A percentile compares a stretch with the other conserved stretches of the same genome.
Conservation (phyloP, 176 grass and related monocot genomes). For the Oryza rufipogon region DNA sequence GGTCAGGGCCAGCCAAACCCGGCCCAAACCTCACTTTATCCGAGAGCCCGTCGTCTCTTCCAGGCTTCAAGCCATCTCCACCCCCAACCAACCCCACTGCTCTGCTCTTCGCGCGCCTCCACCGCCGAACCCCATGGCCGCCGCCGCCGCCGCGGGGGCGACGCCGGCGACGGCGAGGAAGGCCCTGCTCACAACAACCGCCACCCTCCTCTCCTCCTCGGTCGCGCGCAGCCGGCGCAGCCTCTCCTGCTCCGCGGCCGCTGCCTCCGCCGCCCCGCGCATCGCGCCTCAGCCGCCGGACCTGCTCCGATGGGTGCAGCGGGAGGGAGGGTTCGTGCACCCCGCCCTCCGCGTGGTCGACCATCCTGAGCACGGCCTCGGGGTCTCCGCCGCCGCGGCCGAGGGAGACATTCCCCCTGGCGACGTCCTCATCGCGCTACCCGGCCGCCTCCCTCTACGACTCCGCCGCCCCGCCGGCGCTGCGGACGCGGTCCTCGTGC, state of each 20-base stretch:
- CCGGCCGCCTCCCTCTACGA: constrained; percentile 69
- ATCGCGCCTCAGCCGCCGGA: constrained; percentile 69
- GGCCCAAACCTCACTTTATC: background rate
- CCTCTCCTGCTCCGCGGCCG: constrained; percentile 43
- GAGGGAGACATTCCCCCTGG: constrained; percentile 52
- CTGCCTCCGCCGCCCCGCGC: constrained; percentile 39
- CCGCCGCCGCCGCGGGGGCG: constrained; percentile 44
- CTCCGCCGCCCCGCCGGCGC: constrained; percentile 51
- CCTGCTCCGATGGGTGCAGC: constrained; percentile 78
- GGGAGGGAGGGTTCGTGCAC: constrained; percentile 85
- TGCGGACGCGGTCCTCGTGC: constrained; percentile 54
- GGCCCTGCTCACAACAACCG: constrained; percentile 37
- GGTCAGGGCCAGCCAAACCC: background rate
- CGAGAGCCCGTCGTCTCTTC: background rate
- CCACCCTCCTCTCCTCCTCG: constrained; percentile 48
- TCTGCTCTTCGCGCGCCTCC: background rate
- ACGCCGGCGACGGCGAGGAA: constrained; percentile 40
- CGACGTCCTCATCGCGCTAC: constrained; percentile 72
- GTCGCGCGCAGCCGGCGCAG: constrained; percentile 19
- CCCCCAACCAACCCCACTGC: background rate
- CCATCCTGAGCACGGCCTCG: constrained; percentile 63
- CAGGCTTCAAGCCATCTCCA: background rate
- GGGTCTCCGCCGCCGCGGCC: constrained; percentile 51
- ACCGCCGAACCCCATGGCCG: constrained; percentile 40
- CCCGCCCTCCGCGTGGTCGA: constrained; percentile 56